Conservation (phyloP, 2,329 filamentous ascomycete genomes). For the Teratosphaeria zuluensis region DNA sequence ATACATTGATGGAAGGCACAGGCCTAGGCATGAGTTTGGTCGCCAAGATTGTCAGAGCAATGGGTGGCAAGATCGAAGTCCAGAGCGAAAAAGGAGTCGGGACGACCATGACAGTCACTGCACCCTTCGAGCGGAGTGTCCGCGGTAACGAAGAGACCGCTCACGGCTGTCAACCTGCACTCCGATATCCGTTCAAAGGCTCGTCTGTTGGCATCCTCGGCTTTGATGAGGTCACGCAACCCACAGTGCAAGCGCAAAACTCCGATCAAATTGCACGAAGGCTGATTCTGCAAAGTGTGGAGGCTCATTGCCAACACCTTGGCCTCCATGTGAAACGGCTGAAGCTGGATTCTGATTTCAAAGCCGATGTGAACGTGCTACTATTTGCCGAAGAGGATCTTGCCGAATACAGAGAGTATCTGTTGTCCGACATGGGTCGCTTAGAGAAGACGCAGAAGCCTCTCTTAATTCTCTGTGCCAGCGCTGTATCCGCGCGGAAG, state of each 20-base stretch:
- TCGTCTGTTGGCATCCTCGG: neutral
- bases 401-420: constrained; percentile 2
- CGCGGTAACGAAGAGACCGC: neutral
- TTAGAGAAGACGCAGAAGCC: constrained; percentile 6
- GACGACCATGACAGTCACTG: constrained; percentile 11
- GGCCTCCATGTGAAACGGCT: constrained; percentile 6
- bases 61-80: constrained; percentile 47
- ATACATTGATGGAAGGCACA: constrained; percentile 50
- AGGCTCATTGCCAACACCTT: constrained; percentile 12
- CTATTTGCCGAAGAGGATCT: constrained; percentile 15
- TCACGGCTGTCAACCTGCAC: neutral
- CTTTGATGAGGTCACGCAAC: neutral
- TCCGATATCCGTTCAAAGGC: neutral
- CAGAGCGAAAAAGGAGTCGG: constrained; percentile 17
- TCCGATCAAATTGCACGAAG: neutral
- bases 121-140: constrained; percentile 6
- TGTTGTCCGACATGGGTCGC: neutral
- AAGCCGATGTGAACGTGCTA: constrained; percentile 12
- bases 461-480: constrained; percentile 17
- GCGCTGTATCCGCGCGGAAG: constrained; percentile 14
- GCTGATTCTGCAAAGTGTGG: constrained; percentile 8
- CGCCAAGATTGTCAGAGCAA: constrained; percentile 46
- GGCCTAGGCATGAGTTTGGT: constrained; percentile 60
- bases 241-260: neutral
- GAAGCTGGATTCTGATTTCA: constrained; percentile 1